Conservation (phyloP, 2,329 filamentous ascomycete species). For the Polytolypa hystricis region DNA sequence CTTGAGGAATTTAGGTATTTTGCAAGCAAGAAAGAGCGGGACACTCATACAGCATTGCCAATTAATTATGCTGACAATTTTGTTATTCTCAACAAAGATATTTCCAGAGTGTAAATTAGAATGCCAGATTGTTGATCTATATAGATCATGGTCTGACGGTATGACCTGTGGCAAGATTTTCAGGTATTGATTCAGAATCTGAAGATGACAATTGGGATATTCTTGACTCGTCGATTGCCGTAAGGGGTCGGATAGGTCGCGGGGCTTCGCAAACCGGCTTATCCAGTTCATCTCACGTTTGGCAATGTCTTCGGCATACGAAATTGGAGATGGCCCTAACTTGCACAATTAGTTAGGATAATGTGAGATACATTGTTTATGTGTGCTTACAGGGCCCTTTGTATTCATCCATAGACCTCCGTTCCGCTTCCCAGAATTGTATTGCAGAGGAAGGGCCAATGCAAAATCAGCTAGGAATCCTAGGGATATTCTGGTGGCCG, state of each 20-base stretch:
- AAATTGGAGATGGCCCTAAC: slow-evolving; percentile 11
- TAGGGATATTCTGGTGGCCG: background rate
- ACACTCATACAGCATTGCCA: slow-evolving; percentile 29
- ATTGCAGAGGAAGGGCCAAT: background rate
- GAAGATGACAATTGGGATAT: slow-evolving; percentile 20
- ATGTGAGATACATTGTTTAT: too few species aligned
- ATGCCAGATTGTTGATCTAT: slow-evolving; percentile 29
- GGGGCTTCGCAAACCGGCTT: slow-evolving; percentile 17
- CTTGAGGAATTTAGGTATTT: slow-evolving; percentile 7
- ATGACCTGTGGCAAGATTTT: slow-evolving; percentile 22
- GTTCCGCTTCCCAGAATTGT: slow-evolving; percentile 1
- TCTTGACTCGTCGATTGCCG: slow-evolving; percentile 18
- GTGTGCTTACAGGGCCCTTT: slow-evolving; percentile 4
- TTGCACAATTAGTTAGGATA: too few species aligned
- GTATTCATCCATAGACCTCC: background rate
- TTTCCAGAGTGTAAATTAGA: slow-evolving; percentile 29
- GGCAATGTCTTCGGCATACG: slow-evolving; percentile 23
- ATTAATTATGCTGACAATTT: slow-evolving; percentile 32
- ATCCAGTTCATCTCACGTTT: slow-evolving; percentile 27
- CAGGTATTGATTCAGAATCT: slow-evolving; percentile 24
- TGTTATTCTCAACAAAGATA: slow-evolving; percentile 26
- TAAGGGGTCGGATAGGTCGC: slow-evolving; percentile 13
- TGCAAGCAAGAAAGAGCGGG: slow-evolving; percentile 15
- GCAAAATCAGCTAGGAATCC: slow-evolving; percentile 2
- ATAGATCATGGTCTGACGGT: slow-evolving; percentile 14